phyloP scores from a whole-genome alignment of 495 filamentous ascomycete genomes.

The Cairneyella variabilis region DNA sequence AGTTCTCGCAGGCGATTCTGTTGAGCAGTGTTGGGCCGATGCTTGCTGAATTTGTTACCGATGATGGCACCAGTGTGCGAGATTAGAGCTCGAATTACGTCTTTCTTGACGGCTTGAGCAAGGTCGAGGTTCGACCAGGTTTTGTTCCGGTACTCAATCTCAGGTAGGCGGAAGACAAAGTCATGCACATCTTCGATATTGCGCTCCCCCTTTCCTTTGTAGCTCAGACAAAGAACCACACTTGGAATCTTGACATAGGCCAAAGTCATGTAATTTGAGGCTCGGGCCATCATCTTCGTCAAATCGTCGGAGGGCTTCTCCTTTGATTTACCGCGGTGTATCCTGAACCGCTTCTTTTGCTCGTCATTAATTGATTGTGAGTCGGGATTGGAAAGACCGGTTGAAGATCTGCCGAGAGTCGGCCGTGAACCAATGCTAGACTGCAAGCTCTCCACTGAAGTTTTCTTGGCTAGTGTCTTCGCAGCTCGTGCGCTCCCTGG shows the following conservation, averaged over 20 bases:
- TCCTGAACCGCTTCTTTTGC: conserved; percentile 50
- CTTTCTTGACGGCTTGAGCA: conserved; percentile 84
- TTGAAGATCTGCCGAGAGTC: conserved; percentile 44
- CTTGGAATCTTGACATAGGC: conserved; percentile 92
- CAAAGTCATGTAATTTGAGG: conserved; percentile 95
- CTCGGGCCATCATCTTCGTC: conserved; percentile 95
- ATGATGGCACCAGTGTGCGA: conserved; percentile 95
- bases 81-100: conserved; percentile 89
- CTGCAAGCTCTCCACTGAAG: conserved; percentile 64
- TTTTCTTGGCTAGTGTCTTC: conserved; percentile 51
- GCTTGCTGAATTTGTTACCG: conserved; percentile 87
- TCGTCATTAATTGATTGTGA: conserved; percentile 37
- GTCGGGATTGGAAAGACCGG: conserved; percentile 42
- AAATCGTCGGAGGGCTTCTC: conserved; percentile 74
- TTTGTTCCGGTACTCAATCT: conserved; percentile 94
- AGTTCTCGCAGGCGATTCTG: conserved; percentile 77
- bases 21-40: conserved; percentile 73
- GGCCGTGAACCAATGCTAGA: conserved; percentile 39
- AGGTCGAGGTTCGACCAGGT: conserved; percentile 98
- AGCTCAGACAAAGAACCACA: conserved; percentile 91
- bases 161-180: conserved; percentile 93
- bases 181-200: conserved; percentile 96
- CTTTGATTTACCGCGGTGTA: conserved; percentile 48
- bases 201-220: conserved; percentile 92
- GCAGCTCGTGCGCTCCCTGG: conserved; percentile 22